Percentiles rank a stretch among this genome's conserved stretches.
Conservation (phyloP, 2,329 filamentous ascomycete species). For the Aspergillus neoniger region DNA sequence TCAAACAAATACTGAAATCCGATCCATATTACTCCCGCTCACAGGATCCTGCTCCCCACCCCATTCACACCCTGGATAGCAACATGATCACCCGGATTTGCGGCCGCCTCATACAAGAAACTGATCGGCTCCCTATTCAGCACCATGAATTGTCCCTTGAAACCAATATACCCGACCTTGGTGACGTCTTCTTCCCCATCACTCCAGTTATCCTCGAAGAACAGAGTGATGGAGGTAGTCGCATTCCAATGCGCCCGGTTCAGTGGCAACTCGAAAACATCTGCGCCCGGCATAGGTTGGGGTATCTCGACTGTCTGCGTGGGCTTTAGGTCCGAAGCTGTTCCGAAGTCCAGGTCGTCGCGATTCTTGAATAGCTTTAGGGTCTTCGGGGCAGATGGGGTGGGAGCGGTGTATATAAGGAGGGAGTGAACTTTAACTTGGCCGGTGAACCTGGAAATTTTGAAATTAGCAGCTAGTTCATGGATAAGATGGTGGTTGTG, state of each 20-base stretch:
- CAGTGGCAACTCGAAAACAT: conserved; percentile 84
- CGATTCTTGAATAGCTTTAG: conserved; percentile 87
- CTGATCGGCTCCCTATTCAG: conserved; percentile 78
- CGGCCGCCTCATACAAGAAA: conserved; percentile 90
- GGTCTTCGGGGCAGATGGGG: conserved; percentile 72
- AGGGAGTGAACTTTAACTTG: conserved; percentile 92
- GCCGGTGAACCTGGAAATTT: conserved; percentile 72
- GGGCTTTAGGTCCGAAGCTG: conserved; percentile 67
- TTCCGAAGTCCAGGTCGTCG: conserved; percentile 80
- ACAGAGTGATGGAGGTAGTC: conserved; percentile 78
- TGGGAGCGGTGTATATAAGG: conserved; percentile 75
- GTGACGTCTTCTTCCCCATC: conserved; percentile 79
- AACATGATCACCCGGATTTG: conserved; percentile 83
- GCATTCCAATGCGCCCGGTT: conserved; percentile 86
- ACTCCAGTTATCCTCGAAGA: conserved; percentile 89
- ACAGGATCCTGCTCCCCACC: conserved; percentile 42
- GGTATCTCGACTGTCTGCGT: conserved; percentile 77
- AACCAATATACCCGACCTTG: conserved; percentile 78
- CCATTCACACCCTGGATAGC: conserved; percentile 48
- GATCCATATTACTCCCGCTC: conserved; percentile 29
- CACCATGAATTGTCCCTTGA: conserved; percentile 92
- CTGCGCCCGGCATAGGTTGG: conserved; percentile 60
- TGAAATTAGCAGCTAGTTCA: background rate
- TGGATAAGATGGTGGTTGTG: background rate
- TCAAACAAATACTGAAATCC: background rate